phyloP scores from a whole-genome alignment of 2,329 filamentous ascomycete genomes.

The Trichophyton verrucosum region DNA sequence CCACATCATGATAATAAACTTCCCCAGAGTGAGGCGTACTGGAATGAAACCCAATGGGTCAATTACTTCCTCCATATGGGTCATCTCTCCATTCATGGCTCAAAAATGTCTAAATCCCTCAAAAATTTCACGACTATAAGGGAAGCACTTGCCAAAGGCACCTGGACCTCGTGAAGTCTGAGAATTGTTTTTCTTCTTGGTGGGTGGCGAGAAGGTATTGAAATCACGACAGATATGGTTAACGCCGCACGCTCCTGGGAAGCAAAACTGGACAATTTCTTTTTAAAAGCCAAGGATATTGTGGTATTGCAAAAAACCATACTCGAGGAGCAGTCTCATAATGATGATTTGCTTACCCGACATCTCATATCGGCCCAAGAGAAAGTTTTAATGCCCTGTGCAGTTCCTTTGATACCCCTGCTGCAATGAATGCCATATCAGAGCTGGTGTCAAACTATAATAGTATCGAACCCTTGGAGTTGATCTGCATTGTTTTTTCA shows the following conservation, averaged over 20 bases:
- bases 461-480: slow-evolving; percentile 33
- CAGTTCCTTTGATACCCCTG: slow-evolving; percentile 79
- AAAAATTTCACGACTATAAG: slow-evolving; percentile 95
- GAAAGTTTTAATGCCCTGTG: slow-evolving; percentile 46
- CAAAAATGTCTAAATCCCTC: slow-evolving; percentile 89
- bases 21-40: slow-evolving; percentile 78
- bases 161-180: slow-evolving; percentile 67
- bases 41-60: slow-evolving; percentile 59
- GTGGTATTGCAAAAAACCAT: slow-evolving; percentile 17
- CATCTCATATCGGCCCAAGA: slow-evolving; percentile 3
- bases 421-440: slow-evolving; percentile 63
- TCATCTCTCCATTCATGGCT: slow-evolving; percentile 74
- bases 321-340: slow-evolving; percentile 4
- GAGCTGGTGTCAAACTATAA: slow-evolving; percentile 70
- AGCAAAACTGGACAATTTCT: slow-evolving; percentile 59
- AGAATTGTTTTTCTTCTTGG: slow-evolving; percentile 83
- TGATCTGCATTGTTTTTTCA: slow-evolving; percentile 38
- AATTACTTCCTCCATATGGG: slow-evolving; percentile 97
- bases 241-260: slow-evolving; percentile 68
- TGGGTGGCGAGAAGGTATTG: slow-evolving; percentile 79
- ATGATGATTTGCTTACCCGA: no score
- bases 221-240: slow-evolving; percentile 75
- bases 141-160: slow-evolving; percentile 56
- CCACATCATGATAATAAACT: slow-evolving; percentile 89
- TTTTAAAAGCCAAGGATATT: slow-evolving; percentile 45